These are phyloP conservation scores for Stipa capillata DNA, from an alignment of 176 grass and related monocot species.

Conservation along the genomic window DNA sequence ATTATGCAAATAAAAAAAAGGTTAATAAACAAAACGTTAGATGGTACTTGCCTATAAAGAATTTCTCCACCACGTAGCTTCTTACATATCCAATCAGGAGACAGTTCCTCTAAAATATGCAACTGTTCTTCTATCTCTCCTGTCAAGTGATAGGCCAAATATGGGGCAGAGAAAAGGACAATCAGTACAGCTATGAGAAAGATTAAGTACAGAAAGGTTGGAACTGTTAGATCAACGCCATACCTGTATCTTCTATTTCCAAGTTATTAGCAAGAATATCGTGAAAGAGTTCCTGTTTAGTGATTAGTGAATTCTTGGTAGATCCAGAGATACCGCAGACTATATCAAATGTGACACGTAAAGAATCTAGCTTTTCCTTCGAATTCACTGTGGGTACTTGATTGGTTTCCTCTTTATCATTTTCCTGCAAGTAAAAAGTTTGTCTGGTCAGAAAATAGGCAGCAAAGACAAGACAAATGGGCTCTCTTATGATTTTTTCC, in stretches of 20 bases:
- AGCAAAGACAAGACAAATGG: neutral
- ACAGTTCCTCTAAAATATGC: slow-evolving; percentile 55
- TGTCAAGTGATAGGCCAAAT: slow-evolving; percentile 18
- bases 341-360: slow-evolving; percentile 65
- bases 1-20: neutral
- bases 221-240: neutral
- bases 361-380: slow-evolving; percentile 42
- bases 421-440: slow-evolving; percentile 28
- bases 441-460: slow-evolving; percentile 4
- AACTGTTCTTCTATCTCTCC: slow-evolving; percentile 86
- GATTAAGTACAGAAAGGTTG: slow-evolving; percentile 8
- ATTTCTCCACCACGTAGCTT: slow-evolving; percentile 48
- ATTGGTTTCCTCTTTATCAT: slow-evolving; percentile 7
- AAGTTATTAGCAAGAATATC: slow-evolving; percentile 84
- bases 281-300: slow-evolving; percentile 87
- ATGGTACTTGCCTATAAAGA: slow-evolving; percentile 68
- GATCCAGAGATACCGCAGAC: slow-evolving; percentile 62
- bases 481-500: neutral
- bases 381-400: neutral
- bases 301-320: slow-evolving; percentile 59
- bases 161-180: neutral
- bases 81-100: slow-evolving; percentile 79
- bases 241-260: slow-evolving; percentile 85
- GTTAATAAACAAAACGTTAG: neutral
- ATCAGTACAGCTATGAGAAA: neutral